A percentile compares a stretch with the other conserved stretches of the same genome.
These are phyloP conservation scores for Septoria linicola DNA, from an alignment of 2,329 filamentous ascomycete species.

Conservation along the genomic window DNA sequence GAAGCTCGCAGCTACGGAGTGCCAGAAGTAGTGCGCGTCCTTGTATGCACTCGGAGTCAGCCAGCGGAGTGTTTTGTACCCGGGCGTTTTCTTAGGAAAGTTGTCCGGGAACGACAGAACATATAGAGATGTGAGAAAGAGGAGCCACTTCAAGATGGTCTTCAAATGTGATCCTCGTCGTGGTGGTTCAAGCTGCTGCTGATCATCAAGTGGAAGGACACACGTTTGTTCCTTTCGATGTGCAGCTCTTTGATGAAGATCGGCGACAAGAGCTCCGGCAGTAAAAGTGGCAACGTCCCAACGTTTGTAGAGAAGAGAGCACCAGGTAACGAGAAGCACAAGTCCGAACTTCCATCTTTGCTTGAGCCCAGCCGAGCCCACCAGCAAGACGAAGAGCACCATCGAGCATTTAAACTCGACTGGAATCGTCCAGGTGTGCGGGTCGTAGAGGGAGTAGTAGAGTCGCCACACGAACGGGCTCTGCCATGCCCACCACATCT, in stretches of 20 bases:
- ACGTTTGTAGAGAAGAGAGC: slow-evolving; percentile 3
- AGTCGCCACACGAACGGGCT: slow-evolving; percentile 11
- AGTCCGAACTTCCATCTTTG: slow-evolving; percentile 16
- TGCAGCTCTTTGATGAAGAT: slow-evolving; percentile 9
- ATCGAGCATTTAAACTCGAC: slow-evolving; percentile 18
- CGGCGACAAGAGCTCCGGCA: slow-evolving; percentile 19
- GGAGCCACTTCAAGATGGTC: slow-evolving; percentile 6
- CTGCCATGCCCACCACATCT: slow-evolving; percentile 12
- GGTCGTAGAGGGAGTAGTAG: slow-evolving; percentile 8
- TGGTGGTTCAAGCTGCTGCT: background rate
- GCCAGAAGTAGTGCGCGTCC: slow-evolving; percentile 13
- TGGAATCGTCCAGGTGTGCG: slow-evolving; percentile 21
- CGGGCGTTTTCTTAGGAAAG: slow-evolving; percentile 12
- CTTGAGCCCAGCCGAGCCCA: slow-evolving; percentile 15
- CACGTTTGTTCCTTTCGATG: background rate
- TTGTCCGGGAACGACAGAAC: slow-evolving; percentile 21
- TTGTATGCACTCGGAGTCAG: slow-evolving; percentile 5
- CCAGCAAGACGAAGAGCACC: slow-evolving; percentile 16
- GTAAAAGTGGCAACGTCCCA: slow-evolving; percentile 23
- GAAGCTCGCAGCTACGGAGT: slow-evolving; percentile 10
- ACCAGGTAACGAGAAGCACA: slow-evolving; percentile 5
- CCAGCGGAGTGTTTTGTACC: slow-evolving; percentile 3
- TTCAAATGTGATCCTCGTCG: background rate
- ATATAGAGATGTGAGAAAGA: slow-evolving; percentile 11
- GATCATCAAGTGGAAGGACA: background rate